Evolutionary conservation across 257 asterid species (phyloP), one percentile per base, ranked within the genome.

Genomic region (Catharanthus roseus): DNA sequence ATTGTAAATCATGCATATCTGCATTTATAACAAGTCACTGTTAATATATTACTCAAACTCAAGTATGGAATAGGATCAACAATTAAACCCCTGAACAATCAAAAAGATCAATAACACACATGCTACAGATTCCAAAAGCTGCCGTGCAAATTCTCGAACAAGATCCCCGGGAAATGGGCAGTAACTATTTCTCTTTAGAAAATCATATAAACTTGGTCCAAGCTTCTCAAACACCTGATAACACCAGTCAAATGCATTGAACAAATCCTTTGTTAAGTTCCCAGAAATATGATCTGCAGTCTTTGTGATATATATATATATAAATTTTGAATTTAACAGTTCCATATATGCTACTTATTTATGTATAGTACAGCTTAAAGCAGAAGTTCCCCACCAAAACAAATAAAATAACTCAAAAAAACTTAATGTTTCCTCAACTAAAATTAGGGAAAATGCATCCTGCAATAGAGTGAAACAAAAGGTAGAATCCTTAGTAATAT

Each of bases 171-270:
- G 97, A 85, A 89, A 88, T 80, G 98, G 84, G 80, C 88, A 86
- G 77, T 93, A 86, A 85, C 85, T 93, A 87, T 89, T 93, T 87
- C 86, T 93, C 93, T 90, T 90, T 81, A 90, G 96, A 82, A 93
- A 87, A 86, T 87, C 98, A 74, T 90, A 93, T 84, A 93, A 89
- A 85, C 97, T 90, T 82, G 97, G 98, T 74, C 97, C 98, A 86
- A 93, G 98, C 96, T 85, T 93, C 98, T 93, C 98, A 87, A 93
- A 93, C 67, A 93, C 98, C 98, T 93, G 95, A 78, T 82, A 83
- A 84, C 74, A 90, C 84, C 97, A 90, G 86, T 82, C 81, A 82
- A 82, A 84, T 82, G 80, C 83, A 91, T 85, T 65, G 87, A 83
- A 79, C 78, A 70, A 85, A 80, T 76, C 77, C 71, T 57, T 49